Conservation (phyloP, 768 basidiomycete species). For the Suillus sp. region DNA sequence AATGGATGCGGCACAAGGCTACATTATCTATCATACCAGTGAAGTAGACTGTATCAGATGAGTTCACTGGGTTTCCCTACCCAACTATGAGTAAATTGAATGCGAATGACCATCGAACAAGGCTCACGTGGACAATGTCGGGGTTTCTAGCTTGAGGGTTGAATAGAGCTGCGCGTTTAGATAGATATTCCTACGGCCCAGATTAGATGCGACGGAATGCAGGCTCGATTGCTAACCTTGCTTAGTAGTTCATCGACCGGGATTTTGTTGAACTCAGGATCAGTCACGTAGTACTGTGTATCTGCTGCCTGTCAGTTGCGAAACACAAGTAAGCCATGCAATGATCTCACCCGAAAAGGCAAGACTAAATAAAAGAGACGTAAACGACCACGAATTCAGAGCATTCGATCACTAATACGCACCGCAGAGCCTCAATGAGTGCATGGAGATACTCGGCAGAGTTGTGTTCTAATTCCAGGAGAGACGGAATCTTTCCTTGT, state of each 20-base stretch:
- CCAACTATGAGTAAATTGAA: slow-evolving; percentile 15
- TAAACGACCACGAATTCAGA: neutral
- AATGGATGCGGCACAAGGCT: neutral
- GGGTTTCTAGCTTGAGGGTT: slow-evolving; percentile 66
- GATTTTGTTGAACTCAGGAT: slow-evolving; percentile 76
- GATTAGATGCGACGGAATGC: slow-evolving; percentile 9
- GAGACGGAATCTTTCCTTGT: slow-evolving; percentile 64
- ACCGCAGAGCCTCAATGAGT: slow-evolving; percentile 85
- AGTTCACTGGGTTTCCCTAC: slow-evolving; percentile 79
- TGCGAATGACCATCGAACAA: slow-evolving; percentile 1
- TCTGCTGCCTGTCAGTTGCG: slow-evolving; percentile 44
- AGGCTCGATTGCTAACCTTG: slow-evolving; percentile 52
- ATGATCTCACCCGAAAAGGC: slow-evolving; percentile 70
- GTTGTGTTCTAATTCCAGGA: slow-evolving; percentile 87
- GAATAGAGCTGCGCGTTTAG: slow-evolving; percentile 77
- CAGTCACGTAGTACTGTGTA: slow-evolving; percentile 88
- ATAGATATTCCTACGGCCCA: slow-evolving; percentile 72
- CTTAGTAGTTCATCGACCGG: slow-evolving; percentile 84
- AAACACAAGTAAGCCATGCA: neutral
- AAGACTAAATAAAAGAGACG: slow-evolving; percentile 40
- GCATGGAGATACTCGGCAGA: slow-evolving; percentile 87
- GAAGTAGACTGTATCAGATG: slow-evolving; percentile 95
- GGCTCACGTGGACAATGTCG: slow-evolving; percentile 63
- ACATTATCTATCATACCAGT: slow-evolving; percentile 53
- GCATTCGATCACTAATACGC: slow-evolving; percentile 21